Evolutionary conservation across 2,329 filamentous ascomycete species (phyloP).

Genomic region (Phialophora expanda): DNA sequence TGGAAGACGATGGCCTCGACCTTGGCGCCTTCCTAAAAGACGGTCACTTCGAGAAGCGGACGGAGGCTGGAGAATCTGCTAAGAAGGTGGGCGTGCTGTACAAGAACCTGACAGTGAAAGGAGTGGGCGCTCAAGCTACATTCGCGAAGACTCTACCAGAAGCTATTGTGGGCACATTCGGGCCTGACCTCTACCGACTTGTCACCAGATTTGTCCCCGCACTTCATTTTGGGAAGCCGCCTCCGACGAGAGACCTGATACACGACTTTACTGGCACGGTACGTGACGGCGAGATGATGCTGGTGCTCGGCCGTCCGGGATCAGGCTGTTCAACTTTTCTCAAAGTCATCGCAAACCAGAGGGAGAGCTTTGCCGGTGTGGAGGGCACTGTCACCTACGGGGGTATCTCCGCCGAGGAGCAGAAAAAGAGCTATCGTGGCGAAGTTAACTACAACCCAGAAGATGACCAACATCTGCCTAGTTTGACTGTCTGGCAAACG

Average conservation of each 20-base stretch:
- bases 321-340: slow-evolving; percentile 78
- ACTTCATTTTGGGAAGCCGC: slow-evolving; percentile 55
- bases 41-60: slow-evolving; percentile 76
- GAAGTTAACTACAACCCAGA: slow-evolving; percentile 81
- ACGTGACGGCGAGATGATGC: slow-evolving; percentile 72
- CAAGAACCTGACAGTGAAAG: slow-evolving; percentile 76
- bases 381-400: slow-evolving; percentile 74
- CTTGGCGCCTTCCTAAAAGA: slow-evolving; percentile 73
- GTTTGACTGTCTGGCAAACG: slow-evolving; percentile 77
- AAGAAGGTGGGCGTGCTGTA: slow-evolving; percentile 81
- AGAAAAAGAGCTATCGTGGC: slow-evolving; percentile 71
- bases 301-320: slow-evolving; percentile 74
- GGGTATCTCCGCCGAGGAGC: slow-evolving; percentile 70
- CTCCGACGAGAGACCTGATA: slow-evolving; percentile 62
- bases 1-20: slow-evolving; percentile 61
- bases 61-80: slow-evolving; percentile 65
- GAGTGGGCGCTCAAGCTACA: slow-evolving; percentile 67
- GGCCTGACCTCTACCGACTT: slow-evolving; percentile 74
- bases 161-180: slow-evolving; percentile 77
- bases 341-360: slow-evolving; percentile 74
- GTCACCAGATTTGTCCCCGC: slow-evolving; percentile 61
- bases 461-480: slow-evolving; percentile 76
- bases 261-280: slow-evolving; percentile 71
- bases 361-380: slow-evolving; percentile 68
- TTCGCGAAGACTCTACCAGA: slow-evolving; percentile 76